A percentile compares a stretch with the other conserved stretches of the same genome.
Evolutionary conservation across 2,329 filamentous ascomycete genomes (phyloP).

Genomic region (Pseudovirgaria hyperparasitica): DNA sequence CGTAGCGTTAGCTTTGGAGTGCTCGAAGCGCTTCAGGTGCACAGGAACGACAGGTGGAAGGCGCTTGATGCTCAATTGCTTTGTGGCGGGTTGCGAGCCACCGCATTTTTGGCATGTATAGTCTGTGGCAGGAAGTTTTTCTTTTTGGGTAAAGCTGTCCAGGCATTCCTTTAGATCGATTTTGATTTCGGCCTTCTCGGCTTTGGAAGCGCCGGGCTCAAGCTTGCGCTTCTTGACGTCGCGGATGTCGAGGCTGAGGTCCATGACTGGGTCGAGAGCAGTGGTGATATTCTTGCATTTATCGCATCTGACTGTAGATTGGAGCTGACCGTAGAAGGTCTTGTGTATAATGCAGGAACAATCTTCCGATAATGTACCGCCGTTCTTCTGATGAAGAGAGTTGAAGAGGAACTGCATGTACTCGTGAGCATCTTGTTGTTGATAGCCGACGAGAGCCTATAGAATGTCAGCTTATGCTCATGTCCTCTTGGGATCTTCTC

Average conservation of each 20-base stretch:
- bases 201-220: constrained; percentile 20
- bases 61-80: constrained; percentile 72
- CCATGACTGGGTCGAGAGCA: constrained; percentile 78
- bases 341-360: constrained; percentile 91
- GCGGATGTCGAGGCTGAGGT: constrained; percentile 80
- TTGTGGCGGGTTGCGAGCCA: constrained; percentile 58
- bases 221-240: constrained; percentile 53
- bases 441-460: constrained; percentile 57
- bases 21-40: constrained; percentile 81
- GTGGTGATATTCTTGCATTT: constrained; percentile 73
- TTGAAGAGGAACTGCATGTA: constrained; percentile 94
- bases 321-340: constrained; percentile 85
- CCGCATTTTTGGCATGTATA: constrained; percentile 78
- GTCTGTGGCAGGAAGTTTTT: constrained; percentile 61
- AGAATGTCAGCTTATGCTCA: neutral
- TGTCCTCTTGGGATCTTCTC: too few relatives aligned
- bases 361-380: constrained; percentile 33
- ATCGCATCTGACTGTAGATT: constrained; percentile 81
- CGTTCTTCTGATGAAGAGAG: constrained; percentile 70
- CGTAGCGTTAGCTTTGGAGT: constrained; percentile 58
- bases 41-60: constrained; percentile 83
- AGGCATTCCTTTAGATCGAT: constrained; percentile 48
- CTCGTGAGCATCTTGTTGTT: constrained; percentile 93
- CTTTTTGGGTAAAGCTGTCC: constrained; percentile 74
- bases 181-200: constrained; percentile 20